Percentiles rank a stretch among this genome's conserved stretches.
Conservation (phyloP, 2,329 filamentous ascomycete genomes). For the Microcyclospora pomicola region DNA sequence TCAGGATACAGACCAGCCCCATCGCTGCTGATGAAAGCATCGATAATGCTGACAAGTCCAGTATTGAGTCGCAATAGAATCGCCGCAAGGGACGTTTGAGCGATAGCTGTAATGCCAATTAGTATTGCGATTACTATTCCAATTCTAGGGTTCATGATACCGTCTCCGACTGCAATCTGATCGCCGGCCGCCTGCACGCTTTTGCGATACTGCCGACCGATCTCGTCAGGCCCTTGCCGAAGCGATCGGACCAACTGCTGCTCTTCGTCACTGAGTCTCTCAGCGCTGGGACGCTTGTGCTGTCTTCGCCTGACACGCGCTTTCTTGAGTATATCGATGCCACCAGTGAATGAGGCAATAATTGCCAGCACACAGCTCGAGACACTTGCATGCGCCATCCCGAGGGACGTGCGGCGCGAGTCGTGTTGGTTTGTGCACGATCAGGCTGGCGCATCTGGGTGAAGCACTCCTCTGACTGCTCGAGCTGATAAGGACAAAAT, state of each 20-base stretch:
- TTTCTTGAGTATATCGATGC: constrained; percentile 32
- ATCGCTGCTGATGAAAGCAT: constrained; percentile 27
- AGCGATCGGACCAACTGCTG: constrained; percentile 27
- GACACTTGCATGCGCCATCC: constrained; percentile 11
- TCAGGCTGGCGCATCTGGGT: too few species aligned
- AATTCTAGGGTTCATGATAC: constrained; percentile 18
- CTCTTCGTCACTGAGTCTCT: constrained; percentile 19
- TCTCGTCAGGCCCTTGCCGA: constrained; percentile 28
- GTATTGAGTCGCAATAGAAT: constrained; percentile 34
- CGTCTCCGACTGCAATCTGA: constrained; percentile 30
- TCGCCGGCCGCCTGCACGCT: constrained; percentile 26
- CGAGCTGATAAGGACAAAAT: too few species aligned
- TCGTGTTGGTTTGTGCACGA: too few species aligned
- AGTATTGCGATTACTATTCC: constrained; percentile 5
- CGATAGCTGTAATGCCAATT: constrained; percentile 23
- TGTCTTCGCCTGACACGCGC: constrained; percentile 20
- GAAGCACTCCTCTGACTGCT: too few species aligned
- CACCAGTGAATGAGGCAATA: constrained; percentile 31
- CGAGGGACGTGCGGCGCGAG: neutral
- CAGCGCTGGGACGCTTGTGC: constrained; percentile 9
- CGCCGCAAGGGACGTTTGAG: constrained; percentile 32
- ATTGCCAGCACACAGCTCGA: constrained; percentile 25
- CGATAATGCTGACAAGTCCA: constrained; percentile 33
- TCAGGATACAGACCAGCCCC: constrained; percentile 20
- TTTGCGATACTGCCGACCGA: constrained; percentile 29